A percentile compares a stretch with the other conserved stretches of the same genome.
phyloP scores from a whole-genome alignment of 106 monocot genomes.

The Posidonia australis region DNA sequence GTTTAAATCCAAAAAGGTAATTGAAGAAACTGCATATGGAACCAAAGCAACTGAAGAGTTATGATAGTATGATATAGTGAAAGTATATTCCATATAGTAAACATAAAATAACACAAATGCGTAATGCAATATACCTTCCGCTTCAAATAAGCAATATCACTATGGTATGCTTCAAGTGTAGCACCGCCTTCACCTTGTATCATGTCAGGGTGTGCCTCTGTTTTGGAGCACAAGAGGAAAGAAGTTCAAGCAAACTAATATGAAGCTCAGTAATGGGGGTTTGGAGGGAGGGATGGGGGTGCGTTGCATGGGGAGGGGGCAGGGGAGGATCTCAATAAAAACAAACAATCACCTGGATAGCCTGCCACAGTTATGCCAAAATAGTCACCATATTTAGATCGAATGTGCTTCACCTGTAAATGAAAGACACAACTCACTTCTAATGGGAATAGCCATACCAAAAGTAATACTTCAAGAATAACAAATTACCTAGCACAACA shows the following conservation, averaged over 20 bases:
- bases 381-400: slow-evolving; percentile 73
- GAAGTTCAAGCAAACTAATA: background rate
- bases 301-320: no score
- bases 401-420: slow-evolving; percentile 70
- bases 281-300: no score
- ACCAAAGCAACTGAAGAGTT: no score
- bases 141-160: slow-evolving; percentile 79
- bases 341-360: slow-evolving; percentile 55
- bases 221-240: background rate
- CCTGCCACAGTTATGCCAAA: slow-evolving; percentile 93
- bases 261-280: background rate
- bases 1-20: no score
- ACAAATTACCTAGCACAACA: background rate
- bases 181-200: slow-evolving; percentile 50
- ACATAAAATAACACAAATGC: background rate
- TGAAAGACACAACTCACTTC: background rate
- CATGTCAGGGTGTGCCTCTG: slow-evolving; percentile 90
- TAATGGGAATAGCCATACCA: background rate
- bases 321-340: no score
- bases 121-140: slow-evolving; percentile 40
- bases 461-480: background rate
- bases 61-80: no score
- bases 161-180: slow-evolving; percentile 57
- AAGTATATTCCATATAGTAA: no score
- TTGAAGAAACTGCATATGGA: no score